Percentiles rank a stretch among this genome's conserved stretches.
phyloP scores from a whole-genome alignment of 2,329 filamentous ascomycete genomes.

The Cordyceps farinosa region DNA sequence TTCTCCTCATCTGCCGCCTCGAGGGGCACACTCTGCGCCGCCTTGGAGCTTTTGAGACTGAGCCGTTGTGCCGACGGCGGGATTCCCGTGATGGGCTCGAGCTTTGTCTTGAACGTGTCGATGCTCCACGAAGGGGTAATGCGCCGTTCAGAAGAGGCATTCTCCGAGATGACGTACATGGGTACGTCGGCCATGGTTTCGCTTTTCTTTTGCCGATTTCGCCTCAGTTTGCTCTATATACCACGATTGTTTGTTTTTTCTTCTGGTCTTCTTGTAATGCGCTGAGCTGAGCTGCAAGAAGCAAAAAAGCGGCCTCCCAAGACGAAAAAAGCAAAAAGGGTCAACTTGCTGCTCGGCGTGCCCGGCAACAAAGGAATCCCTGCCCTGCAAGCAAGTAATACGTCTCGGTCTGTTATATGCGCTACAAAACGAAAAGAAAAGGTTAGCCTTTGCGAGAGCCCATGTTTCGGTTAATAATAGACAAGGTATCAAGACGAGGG shows the following conservation, averaged over 20 bases:
- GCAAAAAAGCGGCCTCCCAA: neutral
- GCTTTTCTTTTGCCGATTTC: neutral
- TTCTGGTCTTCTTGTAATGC: no score
- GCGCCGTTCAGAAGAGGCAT: constrained; percentile 79
- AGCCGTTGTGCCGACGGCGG: constrained; percentile 77
- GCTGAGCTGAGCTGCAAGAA: no score
- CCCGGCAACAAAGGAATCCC: neutral
- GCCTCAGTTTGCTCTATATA: neutral
- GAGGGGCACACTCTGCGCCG: constrained; percentile 59
- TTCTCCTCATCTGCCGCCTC: constrained; percentile 70
- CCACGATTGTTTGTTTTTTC: neutral
- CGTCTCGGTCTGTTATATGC: neutral
- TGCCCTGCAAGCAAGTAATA: neutral
- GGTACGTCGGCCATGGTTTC: constrained; percentile 66
- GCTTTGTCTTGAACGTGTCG: constrained; percentile 74
- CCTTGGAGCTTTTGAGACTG: constrained; percentile 60
- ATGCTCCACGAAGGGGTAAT: constrained; percentile 92
- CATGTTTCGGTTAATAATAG: neutral
- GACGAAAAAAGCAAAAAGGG: neutral
- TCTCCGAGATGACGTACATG: constrained; percentile 70
- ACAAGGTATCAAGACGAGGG: neutral
- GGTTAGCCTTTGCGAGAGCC: constrained; percentile 3
- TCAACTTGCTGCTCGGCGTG: neutral
- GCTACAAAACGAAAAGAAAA: neutral
- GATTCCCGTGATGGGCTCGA: constrained; percentile 90